Evolutionary conservation across 306 rosid genomes (phyloP), one percentile per base, ranked within the genome.

Genomic region (Argentina anserina): DNA sequence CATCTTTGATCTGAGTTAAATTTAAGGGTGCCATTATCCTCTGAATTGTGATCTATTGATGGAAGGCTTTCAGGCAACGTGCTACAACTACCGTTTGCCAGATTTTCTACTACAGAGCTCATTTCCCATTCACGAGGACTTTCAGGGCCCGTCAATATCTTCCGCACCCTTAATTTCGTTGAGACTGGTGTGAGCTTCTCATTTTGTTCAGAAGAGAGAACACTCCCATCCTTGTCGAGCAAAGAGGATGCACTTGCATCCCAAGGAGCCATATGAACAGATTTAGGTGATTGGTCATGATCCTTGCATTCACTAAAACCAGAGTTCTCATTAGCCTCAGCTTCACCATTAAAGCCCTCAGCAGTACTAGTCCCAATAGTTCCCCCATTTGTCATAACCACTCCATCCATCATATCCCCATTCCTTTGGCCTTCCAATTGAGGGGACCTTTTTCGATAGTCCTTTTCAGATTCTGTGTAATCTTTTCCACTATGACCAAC

Each of bases 161-260:
- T 82, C 80, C 83, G 88, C 42, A 91, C 85, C 77, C 83, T 81
- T 62, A 87, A 76, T 86, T 89, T 88, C 29, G 91, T 85, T 46
- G 91, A 73, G 76, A 82, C 75, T n/a, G 85, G 75, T 61, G 78
- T 73, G 20, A 78, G 76, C 69, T 73, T 73, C 73, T 82, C 77
- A 69, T 74, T 79, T 83, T 75, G 79, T 77, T 86, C 88, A 41
- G 78, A 75, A 43, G 77, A 77, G 75, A 77, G 75, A 71, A 75
- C 87, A 79, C 77, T 79, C 78, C 70, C 69, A 49, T 42, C 69
- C 34, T 76, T 58, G 70, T 76, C 68, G 1, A 55, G 59, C 45
- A 74, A 46, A 26, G 80, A 78, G 60, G 87, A 72, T 71, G 87
- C 52, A 55, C 76, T 52, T 56, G 65, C 66, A 63, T 84, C 68